A percentile compares a stretch with the other conserved stretches of the same genome.
Conservation (phyloP, 306 rosid genomes). For the Cucumis hystrix region DNA sequence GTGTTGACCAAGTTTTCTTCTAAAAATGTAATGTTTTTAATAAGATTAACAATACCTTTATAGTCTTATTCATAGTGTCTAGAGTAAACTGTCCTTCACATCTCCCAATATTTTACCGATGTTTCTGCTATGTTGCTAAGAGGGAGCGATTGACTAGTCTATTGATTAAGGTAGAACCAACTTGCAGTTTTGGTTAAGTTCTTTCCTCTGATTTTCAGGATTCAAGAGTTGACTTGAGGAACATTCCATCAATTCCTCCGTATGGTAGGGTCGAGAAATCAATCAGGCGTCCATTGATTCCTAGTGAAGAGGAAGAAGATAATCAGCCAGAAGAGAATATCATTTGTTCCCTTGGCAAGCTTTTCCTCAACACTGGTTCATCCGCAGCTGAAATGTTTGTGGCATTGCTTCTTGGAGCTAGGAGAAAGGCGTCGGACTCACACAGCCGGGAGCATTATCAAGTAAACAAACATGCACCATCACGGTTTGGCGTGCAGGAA, state of each 20-base stretch:
- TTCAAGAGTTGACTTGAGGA: background rate
- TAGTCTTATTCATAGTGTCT: background rate
- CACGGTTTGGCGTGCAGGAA: background rate
- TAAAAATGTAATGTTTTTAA: conserved; percentile 17
- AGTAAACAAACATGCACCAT: background rate
- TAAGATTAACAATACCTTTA: background rate
- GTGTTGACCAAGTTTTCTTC: conserved; percentile 69
- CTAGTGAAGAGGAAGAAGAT: conserved; percentile 46
- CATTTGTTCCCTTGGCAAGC: conserved; percentile 73
- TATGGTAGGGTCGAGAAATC: conserved; percentile 38
- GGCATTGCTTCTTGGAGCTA: conserved; percentile 41
- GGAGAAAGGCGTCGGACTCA: conserved; percentile 43
- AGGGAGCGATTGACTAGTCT: background rate
- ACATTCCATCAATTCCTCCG: background rate
- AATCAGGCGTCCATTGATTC: conserved; percentile 59
- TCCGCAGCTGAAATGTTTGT: conserved; percentile 50
- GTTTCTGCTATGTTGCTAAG: background rate
- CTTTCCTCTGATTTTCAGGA: background rate
- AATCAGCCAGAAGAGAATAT: conserved; percentile 59
- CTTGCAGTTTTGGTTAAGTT: background rate
- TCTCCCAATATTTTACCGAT: background rate
- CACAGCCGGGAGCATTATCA: conserved; percentile 39
- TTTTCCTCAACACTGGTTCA: conserved; percentile 57
- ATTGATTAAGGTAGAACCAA: background rate
- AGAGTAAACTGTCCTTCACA: background rate